These are phyloP conservation scores for Tolypocladium album DNA, from an alignment of 2,329 filamentous ascomycete species.

Conservation along the genomic window DNA sequence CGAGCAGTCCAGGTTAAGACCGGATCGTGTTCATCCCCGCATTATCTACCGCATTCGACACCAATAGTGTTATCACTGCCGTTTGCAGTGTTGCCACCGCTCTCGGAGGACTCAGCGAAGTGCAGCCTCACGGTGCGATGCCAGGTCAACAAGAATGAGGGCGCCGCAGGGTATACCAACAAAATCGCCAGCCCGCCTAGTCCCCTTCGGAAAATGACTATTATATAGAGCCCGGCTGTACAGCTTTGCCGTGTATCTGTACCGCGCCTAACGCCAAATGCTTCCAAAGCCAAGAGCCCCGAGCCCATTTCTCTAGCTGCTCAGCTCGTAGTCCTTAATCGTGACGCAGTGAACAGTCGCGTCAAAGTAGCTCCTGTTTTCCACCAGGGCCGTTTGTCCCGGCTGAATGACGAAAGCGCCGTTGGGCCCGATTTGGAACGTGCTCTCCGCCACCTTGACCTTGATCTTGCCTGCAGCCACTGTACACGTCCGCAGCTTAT, in stretches of 20 bases:
- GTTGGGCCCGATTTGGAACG: conserved; percentile 30
- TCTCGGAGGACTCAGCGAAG: too few relatives aligned
- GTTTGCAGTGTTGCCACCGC: background rate
- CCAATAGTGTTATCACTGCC: background rate
- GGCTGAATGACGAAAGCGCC: conserved; percentile 33
- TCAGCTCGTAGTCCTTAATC: conserved; percentile 12
- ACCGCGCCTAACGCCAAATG: background rate
- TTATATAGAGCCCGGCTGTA: background rate
- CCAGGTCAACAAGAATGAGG: background rate
- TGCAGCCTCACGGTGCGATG: background rate
- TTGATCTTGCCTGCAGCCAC: conserved; percentile 29
- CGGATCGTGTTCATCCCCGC: background rate
- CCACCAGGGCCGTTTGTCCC: conserved; percentile 23
- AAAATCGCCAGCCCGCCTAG: background rate
- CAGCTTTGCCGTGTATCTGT: background rate
- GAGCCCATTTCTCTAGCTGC: background rate
- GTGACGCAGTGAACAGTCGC: conserved; percentile 30
- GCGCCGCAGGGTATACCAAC: background rate
- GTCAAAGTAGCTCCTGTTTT: conserved; percentile 34
- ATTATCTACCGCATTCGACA: background rate
- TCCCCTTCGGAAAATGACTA: background rate
- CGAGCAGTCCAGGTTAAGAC: background rate
- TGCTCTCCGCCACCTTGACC: conserved; percentile 23
- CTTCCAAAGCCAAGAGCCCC: background rate
- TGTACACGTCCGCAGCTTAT: conserved; percentile 26